These are phyloP conservation scores for Rhodotorula sp. DNA, from an alignment of 1,284 basidiomycete genomes.

Conservation along the genomic window DNA sequence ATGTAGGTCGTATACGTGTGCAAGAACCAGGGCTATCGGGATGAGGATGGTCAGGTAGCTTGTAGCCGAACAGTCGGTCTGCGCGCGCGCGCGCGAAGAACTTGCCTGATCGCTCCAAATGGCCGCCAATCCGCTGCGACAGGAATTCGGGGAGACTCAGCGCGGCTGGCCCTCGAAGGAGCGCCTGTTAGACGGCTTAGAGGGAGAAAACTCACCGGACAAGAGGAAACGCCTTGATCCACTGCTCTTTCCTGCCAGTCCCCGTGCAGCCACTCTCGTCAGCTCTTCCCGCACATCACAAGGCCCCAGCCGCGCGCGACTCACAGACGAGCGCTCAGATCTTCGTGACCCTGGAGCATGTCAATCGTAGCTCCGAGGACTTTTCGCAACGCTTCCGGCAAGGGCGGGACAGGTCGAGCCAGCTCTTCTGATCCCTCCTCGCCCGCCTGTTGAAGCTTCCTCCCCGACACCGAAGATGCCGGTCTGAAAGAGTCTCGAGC, in stretches of 20 bases:
- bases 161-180: background rate
- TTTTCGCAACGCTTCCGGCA: constrained; percentile 79
- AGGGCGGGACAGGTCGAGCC: constrained; percentile 51
- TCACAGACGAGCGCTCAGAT: constrained; percentile 70
- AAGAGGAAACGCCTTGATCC: constrained; percentile 57
- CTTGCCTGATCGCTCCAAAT: constrained; percentile 88
- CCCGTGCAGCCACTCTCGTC: background rate
- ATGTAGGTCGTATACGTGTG: constrained; percentile 89
- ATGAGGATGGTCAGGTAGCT: constrained; percentile 23
- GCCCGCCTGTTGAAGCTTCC: background rate
- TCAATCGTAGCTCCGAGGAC: constrained; percentile 80
- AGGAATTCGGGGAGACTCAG: background rate
- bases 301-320: constrained; percentile 69
- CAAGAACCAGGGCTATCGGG: constrained; percentile 76
- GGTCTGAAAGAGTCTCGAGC: constrained; percentile 8
- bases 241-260: constrained; percentile 19
- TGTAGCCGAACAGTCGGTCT: background rate
- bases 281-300: background rate
- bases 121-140: constrained; percentile 64
- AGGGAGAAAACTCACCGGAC: constrained; percentile 59
- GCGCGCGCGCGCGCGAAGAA: constrained; percentile 33
- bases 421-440: background rate
- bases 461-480: background rate
- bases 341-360: constrained; percentile 80
- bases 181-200: too few relatives aligned